phyloP scores from a whole-genome alignment of 257 asterid species.

The Scutellaria galericulata region DNA sequence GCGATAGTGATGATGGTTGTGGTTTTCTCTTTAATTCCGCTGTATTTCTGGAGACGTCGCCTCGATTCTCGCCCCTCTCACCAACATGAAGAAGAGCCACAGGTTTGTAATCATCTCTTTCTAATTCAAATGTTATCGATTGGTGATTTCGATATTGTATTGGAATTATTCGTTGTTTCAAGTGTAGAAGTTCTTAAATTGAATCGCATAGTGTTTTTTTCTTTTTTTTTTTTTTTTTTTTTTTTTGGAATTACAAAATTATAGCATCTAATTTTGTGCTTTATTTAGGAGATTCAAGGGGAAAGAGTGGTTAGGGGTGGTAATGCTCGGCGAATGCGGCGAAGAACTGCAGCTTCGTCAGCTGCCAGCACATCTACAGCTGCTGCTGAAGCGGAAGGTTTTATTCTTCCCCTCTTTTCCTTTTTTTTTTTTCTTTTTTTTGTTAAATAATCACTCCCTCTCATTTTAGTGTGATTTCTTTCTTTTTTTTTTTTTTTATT shows the following conservation, averaged over 20 bases:
- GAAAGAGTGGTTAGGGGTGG: slow-evolving; percentile 76
- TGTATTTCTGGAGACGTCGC: slow-evolving; percentile 86
- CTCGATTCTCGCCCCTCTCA: slow-evolving; percentile 57
- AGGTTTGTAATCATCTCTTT: slow-evolving; percentile 46
- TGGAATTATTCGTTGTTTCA: slow-evolving; percentile 15
- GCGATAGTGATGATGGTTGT: slow-evolving; percentile 73
- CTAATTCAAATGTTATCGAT: neutral
- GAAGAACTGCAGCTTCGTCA: slow-evolving; percentile 76
- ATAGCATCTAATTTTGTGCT: slow-evolving; percentile 10
- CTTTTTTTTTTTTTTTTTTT: neutral
- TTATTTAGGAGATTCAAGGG: slow-evolving; percentile 58
- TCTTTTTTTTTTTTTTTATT: neutral
- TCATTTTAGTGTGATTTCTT: neutral
- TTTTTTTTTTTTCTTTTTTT: neutral
- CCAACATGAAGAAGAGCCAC: slow-evolving; percentile 73
- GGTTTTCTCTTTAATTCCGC: slow-evolving; percentile 71
- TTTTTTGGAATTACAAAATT: neutral
- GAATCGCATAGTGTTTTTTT: neutral
- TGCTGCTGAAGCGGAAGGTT: slow-evolving; percentile 71
- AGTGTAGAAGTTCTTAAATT: neutral
- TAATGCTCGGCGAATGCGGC: slow-evolving; percentile 68
- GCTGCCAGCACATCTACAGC: slow-evolving; percentile 84
- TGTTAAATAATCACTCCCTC: neutral
- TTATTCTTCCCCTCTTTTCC: neutral
- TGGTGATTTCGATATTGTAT: slow-evolving; percentile 1